Base-by-base conservation (phyloP, 345 rosid genomes). In the Sisymbrium irio region DNA sequence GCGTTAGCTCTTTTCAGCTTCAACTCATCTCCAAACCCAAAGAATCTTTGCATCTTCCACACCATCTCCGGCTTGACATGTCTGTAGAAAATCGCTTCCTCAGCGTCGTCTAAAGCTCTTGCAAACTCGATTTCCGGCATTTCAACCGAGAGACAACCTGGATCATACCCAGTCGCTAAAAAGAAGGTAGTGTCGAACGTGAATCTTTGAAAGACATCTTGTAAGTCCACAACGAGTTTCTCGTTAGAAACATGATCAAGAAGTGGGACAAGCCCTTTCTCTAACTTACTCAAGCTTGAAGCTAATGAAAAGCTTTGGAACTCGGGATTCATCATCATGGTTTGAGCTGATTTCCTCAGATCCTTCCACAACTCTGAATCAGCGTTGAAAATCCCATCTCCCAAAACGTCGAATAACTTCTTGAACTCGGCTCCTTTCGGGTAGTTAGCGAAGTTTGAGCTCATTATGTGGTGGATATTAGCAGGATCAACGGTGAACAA, bases 351-450 rank as follows among this genome's bases (percentile, higher is more conserved):
- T 22, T 78, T 85, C 65, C 96, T 83, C 18, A 83, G 85, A 45
- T 35, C 71, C 60, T 61, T 81, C 90, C 96, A 84, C 42, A 63
- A 18, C 22, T 80, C 89, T 0, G 45, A 67, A 70, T 87, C 92
- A 0, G 80, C 69, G 12, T 77, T 80, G 73, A 85, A 84, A 68
- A 89, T 84, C 27, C 92, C 92, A 44, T 87, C 80, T 12, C 92
- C 92, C 47, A 88, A 68, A 36, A 84, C 64, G 15, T 88, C 87
- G 17, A 86, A 86, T 0, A 82, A 64, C 71, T 81, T 71, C 77
- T 69, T 82, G 79, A 82, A 87, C 6, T 85, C 81, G 1, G 79
- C 14, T 2, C 93, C 93, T 78, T 86, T 90, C 0, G 87, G 96
- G 65, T 71, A 90, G 37, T 88, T 86, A 2, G 62, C 15, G 56